Conservation (phyloP, 2,329 filamentous ascomycete genomes). For the Tolypocladium inflatum region DNA sequence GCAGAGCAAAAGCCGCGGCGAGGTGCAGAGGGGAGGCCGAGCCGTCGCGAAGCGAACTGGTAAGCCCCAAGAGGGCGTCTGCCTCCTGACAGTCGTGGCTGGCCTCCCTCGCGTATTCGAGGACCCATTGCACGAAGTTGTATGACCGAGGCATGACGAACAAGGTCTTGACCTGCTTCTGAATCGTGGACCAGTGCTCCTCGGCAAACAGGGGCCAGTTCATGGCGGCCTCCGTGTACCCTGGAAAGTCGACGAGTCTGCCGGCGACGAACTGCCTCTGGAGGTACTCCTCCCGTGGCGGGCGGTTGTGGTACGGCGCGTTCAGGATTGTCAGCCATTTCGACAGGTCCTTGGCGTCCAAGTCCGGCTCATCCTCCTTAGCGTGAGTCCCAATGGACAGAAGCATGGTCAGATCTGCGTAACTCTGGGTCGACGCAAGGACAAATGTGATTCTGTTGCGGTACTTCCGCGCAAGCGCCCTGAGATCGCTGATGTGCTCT, state of each 20-base stretch:
- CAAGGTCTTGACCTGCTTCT: slow-evolving; percentile 14
- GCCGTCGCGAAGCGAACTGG: slow-evolving; percentile 17
- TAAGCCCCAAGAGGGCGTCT: slow-evolving; percentile 16
- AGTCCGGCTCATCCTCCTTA: background rate
- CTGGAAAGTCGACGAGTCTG: slow-evolving; percentile 2
- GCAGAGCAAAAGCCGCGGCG: slow-evolving; percentile 22
- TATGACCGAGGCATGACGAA: slow-evolving; percentile 15
- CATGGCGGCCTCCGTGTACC: slow-evolving; percentile 13
- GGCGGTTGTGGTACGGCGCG: slow-evolving; percentile 1
- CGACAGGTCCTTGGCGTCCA: background rate
- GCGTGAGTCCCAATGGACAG: background rate
- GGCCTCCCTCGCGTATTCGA: slow-evolving; percentile 21
- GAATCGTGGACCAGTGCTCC: slow-evolving; percentile 17
- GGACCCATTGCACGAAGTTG: slow-evolving; percentile 25
- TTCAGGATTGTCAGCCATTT: slow-evolving; percentile 2
- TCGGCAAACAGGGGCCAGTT: slow-evolving; percentile 17
- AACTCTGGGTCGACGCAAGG: background rate
- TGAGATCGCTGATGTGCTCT: background rate
- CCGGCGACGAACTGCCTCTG: background rate
- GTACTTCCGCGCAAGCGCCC: background rate
- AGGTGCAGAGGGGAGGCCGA: slow-evolving; percentile 22
- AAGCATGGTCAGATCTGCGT: background rate
- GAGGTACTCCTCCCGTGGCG: background rate
- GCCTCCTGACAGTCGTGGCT: slow-evolving; percentile 11
- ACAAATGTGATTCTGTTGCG: background rate